Evolutionary conservation across 352 stramenopile genomes (phyloP).

Genomic region (Phytopythium helicoides): DNA sequence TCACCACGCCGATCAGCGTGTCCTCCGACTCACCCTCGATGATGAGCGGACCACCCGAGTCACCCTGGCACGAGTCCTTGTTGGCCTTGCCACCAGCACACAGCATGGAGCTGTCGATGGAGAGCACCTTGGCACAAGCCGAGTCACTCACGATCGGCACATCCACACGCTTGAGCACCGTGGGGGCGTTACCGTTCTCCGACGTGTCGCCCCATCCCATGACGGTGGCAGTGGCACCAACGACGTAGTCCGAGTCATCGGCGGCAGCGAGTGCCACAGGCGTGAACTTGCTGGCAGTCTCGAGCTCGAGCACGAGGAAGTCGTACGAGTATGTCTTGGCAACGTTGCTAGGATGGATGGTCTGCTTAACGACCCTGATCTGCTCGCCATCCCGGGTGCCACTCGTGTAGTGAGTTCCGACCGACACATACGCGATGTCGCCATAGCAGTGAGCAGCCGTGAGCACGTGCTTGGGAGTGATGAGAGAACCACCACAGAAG

Average conservation of each 20-base stretch:
- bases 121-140: constrained; percentile 28
- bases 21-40: constrained; percentile 21
- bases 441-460: constrained; percentile 59
- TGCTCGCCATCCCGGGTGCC: constrained; percentile 39
- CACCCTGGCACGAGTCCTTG: too few relatives aligned
- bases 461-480: constrained; percentile 59
- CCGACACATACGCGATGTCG: constrained; percentile 40
- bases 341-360: constrained; percentile 45
- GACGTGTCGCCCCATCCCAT: constrained; percentile 35
- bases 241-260: constrained; percentile 19
- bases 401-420: constrained; percentile 54
- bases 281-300: too few relatives aligned
- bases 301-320: too few relatives aligned
- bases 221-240: constrained; percentile 32
- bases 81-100: constrained; percentile 45
- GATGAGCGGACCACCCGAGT: constrained; percentile 47
- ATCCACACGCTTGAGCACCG: too few relatives aligned
- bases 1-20: constrained; percentile 52
- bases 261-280: constrained; percentile 29
- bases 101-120: constrained; percentile 46
- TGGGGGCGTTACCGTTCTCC: constrained; percentile 16
- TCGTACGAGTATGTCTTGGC: too few relatives aligned
- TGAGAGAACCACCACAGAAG: constrained; percentile 63
- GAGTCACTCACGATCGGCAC: constrained; percentile 45
- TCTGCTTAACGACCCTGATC: constrained; percentile 49